Evolutionary conservation across 2,329 filamentous ascomycete genomes (phyloP).

Genomic region (Westerdykella ornata): DNA sequence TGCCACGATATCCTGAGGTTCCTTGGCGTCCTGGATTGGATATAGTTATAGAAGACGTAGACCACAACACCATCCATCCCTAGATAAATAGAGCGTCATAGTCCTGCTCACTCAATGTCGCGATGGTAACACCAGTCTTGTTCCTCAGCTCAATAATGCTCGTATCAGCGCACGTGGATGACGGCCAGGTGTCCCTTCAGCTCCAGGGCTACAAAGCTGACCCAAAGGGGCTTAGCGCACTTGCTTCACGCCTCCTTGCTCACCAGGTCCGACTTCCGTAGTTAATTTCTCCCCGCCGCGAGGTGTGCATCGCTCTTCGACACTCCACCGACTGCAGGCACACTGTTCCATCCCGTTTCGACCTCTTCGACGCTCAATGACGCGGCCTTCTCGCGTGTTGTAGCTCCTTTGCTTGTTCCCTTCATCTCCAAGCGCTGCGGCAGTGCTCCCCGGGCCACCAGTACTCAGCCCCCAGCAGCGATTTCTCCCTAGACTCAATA

Average conservation of each 20-base stretch:
- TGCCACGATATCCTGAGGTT: conserved; percentile 20
- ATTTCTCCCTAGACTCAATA: not conserved
- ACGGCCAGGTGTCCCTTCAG: conserved; percentile 14
- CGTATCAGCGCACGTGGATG: too few species aligned
- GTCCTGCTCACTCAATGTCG: too few species aligned
- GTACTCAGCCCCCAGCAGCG: conserved; percentile 7
- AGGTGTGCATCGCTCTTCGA: conserved; percentile 16
- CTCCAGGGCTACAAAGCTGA: not conserved
- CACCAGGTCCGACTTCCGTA: conserved; percentile 8
- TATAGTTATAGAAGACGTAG: conserved; percentile 23
- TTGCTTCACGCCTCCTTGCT: conserved; percentile 8
- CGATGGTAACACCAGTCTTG: too few species aligned
- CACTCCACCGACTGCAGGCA: conserved; percentile 8
- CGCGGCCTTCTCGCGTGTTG: conserved; percentile 8
- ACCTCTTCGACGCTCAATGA: conserved; percentile 9
- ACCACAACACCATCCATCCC: conserved; percentile 10
- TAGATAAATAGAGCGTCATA: too few species aligned
- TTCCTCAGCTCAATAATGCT: too few species aligned
- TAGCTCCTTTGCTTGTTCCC: conserved; percentile 14
- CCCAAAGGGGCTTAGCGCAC: conserved; percentile 5
- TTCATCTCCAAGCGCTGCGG: conserved; percentile 4
- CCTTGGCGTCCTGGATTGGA: conserved; percentile 17
- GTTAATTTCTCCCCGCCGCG: conserved; percentile 21
- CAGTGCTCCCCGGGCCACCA: conserved; percentile 1
- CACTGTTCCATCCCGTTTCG: too few species aligned